Conservation (phyloP, 345 rosid species). For the Angophora floribunda region DNA sequence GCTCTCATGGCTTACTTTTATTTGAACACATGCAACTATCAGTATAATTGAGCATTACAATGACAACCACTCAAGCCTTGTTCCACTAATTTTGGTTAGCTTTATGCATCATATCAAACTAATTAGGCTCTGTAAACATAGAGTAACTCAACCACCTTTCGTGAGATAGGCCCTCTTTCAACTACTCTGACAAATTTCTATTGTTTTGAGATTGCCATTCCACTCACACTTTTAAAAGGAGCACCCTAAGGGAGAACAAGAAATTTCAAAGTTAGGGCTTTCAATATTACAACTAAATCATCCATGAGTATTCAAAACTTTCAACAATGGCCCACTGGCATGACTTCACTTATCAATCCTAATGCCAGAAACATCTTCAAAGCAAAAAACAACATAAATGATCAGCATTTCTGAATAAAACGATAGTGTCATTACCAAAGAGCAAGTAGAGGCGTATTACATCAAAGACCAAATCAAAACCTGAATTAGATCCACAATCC, state of each 20-base stretch:
- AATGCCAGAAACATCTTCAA: background rate
- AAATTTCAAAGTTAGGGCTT: background rate
- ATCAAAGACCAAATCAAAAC: background rate
- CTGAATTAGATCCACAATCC: background rate
- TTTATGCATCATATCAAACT: background rate
- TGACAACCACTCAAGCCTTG: background rate
- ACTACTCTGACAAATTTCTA: background rate
- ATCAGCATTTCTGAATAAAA: background rate
- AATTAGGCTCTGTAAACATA: background rate
- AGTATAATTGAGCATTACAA: background rate
- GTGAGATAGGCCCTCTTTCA: background rate
- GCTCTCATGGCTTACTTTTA: background rate
- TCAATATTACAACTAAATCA: background rate
- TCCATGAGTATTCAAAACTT: background rate
- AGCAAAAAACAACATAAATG: background rate
- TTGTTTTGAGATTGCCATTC: background rate
- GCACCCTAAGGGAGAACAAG: background rate
- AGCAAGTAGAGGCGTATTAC: background rate
- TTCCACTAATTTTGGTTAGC: background rate
- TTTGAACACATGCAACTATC: background rate
- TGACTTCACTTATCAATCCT: background rate
- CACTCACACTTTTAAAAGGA: background rate
- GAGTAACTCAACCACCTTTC: background rate
- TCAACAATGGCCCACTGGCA: background rate
- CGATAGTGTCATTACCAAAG: background rate